Base-by-base conservation (phyloP, 768 basidiomycete species). In the Termitomyces sp. region DNA sequence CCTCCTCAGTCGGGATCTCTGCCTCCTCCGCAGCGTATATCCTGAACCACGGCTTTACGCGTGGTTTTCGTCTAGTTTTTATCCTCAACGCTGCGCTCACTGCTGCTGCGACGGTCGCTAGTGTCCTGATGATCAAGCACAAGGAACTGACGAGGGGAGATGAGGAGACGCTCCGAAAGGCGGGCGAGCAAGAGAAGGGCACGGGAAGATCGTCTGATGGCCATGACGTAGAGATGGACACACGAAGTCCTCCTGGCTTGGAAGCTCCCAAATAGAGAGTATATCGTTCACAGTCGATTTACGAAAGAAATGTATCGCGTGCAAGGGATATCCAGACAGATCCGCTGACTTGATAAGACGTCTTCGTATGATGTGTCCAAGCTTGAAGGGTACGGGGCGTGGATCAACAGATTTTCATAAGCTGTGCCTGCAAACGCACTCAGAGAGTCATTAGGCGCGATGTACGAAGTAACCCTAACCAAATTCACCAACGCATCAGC, bases 101-200 rank as follows among this genome's bases (percentile, higher is more conserved):
- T 5, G 81, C 76, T 1, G 55, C 82, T 1, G 84, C 84, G 4
- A 79, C 80, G n/a, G 64, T 85, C 29, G 70, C 81, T 18, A 80
- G 82, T 57, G 65, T 86, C 13, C 60, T 82, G 47, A 79, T 88
- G 76, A 85, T 87, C 63, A 81, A 81, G 57, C 81, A 85, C 60
- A 78, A 81, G 56, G 80, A 86, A 29, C 70, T 90, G 39, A 81
- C 76, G 33, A 70, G 85, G 37, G 78, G 68, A 1, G 87, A 88
- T 64, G 84, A 87, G 31, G 78, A 76, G 18, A 65, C 70, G 55
- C 70, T 83, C n/a, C 75, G 74, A 58, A 74, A 75, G 55, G 28
- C 13, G 31, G 36, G 57, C 12, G 39, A 5, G 12, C 18, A 2
- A 31, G 33, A 44, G 28, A 48, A 51, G 33, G 31, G 29, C 12